A percentile compares a stretch with the other conserved stretches of the same genome.
phyloP scores from a whole-genome alignment of 306 rosid genomes.

The Alnus rubra region DNA sequence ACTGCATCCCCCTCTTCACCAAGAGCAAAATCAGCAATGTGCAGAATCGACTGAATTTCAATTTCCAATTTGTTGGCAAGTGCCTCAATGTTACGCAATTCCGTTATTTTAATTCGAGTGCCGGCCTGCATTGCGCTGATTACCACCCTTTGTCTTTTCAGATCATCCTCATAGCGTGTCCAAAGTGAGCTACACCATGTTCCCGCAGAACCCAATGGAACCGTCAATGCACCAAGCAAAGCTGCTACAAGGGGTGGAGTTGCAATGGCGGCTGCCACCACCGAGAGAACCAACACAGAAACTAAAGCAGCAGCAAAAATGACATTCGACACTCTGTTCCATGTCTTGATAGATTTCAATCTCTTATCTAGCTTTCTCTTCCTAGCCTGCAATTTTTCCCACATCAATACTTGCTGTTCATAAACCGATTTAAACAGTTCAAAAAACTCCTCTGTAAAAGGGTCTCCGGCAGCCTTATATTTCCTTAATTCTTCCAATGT shows the following conservation, averaged over 20 bases:
- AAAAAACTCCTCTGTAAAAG: conserved; percentile 69
- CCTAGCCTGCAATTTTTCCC: conserved; percentile 45
- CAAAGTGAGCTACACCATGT: conserved; percentile 80
- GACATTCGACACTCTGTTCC: conserved; percentile 68
- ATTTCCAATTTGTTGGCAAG: conserved; percentile 48
- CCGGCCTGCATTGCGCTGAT: conserved; percentile 57
- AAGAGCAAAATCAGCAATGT: conserved; percentile 61
- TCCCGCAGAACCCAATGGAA: conserved; percentile 78
- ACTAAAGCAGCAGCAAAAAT: conserved; percentile 69
- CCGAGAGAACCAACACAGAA: conserved; percentile 70
- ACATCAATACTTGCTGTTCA: conserved; percentile 50
- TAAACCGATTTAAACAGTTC: conserved; percentile 50
- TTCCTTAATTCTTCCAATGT: conserved; percentile 63
- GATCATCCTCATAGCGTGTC: conserved; percentile 47
- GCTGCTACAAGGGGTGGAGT: conserved; percentile 74
- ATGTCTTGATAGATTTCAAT: conserved; percentile 55
- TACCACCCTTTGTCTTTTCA: conserved; percentile 53
- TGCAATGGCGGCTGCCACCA: conserved; percentile 84
- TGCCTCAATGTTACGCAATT: conserved; percentile 58
- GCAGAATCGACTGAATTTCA: conserved; percentile 49
- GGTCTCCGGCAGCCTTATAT: conserved; percentile 71
- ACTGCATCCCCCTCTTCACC: conserved; percentile 60
- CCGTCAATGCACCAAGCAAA: conserved; percentile 32
- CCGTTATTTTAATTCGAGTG: conserved; percentile 48
- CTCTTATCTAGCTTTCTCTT: conserved; percentile 78